Evolutionary conservation across 805 yeast species (phyloP).

Genomic region (Monosporozyma solicola): DNA sequence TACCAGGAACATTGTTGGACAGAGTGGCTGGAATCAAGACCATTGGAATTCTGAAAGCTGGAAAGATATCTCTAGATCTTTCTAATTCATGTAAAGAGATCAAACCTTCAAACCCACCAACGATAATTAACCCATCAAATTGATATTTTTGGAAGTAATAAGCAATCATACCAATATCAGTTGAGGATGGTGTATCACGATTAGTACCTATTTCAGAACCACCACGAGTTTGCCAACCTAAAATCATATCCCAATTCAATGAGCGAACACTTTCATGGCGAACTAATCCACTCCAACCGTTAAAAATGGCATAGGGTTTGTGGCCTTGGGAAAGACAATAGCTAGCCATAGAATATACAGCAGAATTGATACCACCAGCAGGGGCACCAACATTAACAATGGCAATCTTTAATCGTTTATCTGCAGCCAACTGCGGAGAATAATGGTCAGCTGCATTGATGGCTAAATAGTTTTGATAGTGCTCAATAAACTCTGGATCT

Average conservation of each 20-base stretch:
- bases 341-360: conserved; percentile 63
- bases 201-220: conserved; percentile 81
- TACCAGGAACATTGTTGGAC: conserved; percentile 78
- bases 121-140: conserved; percentile 61
- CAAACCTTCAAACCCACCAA: conserved; percentile 80
- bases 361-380: conserved; percentile 68
- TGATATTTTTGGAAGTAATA: conserved; percentile 59
- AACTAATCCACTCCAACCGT: conserved; percentile 69
- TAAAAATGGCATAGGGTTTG: conserved; percentile 57
- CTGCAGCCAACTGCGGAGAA: conserved; percentile 47
- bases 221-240: conserved; percentile 65
- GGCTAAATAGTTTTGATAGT: conserved; percentile 51
- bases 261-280: conserved; percentile 52
- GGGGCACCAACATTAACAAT: conserved; percentile 75
- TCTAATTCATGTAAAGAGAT: conserved; percentile 58
- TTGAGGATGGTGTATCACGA: conserved; percentile 55
- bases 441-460: conserved; percentile 61
- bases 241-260: conserved; percentile 58
- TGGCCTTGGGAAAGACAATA: conserved; percentile 73
- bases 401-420: conserved; percentile 52
- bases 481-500: conserved; percentile 62
- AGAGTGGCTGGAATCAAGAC: conserved; percentile 74
- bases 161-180: conserved; percentile 63
- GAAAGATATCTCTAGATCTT: conserved; percentile 49
- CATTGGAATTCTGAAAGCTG: conserved; percentile 70